Percentiles rank a stretch among this genome's conserved stretches.
Evolutionary conservation across 2,329 filamentous ascomycete genomes (phyloP).

Genomic region (Aspergillus pseudonomiae): DNA sequence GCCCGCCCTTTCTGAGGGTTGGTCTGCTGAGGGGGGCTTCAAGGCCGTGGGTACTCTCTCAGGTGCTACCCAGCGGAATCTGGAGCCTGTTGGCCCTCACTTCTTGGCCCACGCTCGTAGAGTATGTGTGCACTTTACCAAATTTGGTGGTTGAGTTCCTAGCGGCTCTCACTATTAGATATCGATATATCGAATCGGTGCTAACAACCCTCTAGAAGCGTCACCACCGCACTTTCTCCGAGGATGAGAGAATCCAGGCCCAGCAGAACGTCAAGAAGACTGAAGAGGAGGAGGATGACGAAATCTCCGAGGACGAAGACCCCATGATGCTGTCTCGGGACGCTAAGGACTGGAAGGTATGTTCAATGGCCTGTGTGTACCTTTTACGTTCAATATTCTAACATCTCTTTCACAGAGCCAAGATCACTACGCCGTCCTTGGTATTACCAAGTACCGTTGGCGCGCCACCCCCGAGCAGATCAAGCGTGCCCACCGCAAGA

Average conservation of each 20-base stretch:
- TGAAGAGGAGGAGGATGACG: slow-evolving; percentile 84
- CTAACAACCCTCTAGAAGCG: slow-evolving; percentile 58
- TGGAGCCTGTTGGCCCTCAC: slow-evolving; percentile 95
- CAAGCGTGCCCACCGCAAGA: slow-evolving; percentile 98
- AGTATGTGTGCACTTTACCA: slow-evolving; percentile 52
- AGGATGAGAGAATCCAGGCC: slow-evolving; percentile 97
- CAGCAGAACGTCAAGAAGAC: slow-evolving; percentile 94
- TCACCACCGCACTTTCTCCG: slow-evolving; percentile 96
- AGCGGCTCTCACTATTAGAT: background rate
- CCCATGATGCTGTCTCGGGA: slow-evolving; percentile 88
- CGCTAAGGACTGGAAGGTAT: slow-evolving; percentile 99
- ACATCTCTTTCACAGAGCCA: slow-evolving; percentile 63
- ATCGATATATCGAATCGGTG: background rate
- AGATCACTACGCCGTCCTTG: slow-evolving; percentile 97
- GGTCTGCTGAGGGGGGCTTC: slow-evolving; percentile 87
- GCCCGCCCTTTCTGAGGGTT: slow-evolving; percentile 75
- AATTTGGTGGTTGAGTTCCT: background rate
- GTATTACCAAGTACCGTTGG: slow-evolving; percentile 87
- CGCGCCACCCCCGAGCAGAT: slow-evolving; percentile 97
- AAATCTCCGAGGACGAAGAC: slow-evolving; percentile 93
- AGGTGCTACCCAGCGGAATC: slow-evolving; percentile 76
- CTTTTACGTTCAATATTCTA: background rate
- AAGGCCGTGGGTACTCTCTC: slow-evolving; percentile 79
- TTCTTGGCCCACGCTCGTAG: slow-evolving; percentile 97
- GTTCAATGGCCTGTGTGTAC: slow-evolving; percentile 22